These are phyloP conservation scores for Cornus controversa DNA, from an alignment of 148 eudicot species.

Conservation along the genomic window DNA sequence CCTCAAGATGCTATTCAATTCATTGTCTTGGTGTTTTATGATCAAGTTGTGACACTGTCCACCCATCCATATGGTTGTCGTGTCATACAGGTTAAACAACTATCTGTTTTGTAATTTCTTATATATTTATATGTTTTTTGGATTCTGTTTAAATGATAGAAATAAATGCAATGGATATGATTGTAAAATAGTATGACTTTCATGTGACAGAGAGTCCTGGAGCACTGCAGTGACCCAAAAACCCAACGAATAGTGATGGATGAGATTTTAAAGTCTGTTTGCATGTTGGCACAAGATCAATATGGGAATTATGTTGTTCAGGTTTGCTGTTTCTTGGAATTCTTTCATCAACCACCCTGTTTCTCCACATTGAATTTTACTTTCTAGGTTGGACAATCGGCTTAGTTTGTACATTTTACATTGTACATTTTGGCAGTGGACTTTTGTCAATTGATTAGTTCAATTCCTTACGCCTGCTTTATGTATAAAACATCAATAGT, in stretches of 20 bases:
- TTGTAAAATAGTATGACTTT: conserved; percentile 11
- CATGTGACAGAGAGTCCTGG: conserved; percentile 75
- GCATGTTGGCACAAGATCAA: conserved; percentile 81
- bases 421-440: background rate
- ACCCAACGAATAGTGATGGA: conserved; percentile 79
- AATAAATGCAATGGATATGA: background rate
- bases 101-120: background rate
- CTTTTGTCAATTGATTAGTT: background rate
- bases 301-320: conserved; percentile 88
- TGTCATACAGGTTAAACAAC: conserved; percentile 61
- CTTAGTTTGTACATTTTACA: no score
- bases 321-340: conserved; percentile 35
- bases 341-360: background rate
- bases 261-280: conserved; percentile 69
- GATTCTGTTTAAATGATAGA: background rate
- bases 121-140: background rate
- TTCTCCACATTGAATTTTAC: background rate
- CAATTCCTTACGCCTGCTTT: background rate
- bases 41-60: conserved; percentile 76
- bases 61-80: conserved; percentile 98
- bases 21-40: conserved; percentile 71
- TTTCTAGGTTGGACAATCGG: background rate
- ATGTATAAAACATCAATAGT: background rate
- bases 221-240: conserved; percentile 70
- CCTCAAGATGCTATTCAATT: conserved; percentile 77